Evolutionary conservation across 176 grass and related monocot genomes (phyloP), one percentile per base, ranked within the genome.

Genomic region (Pontederia crassipes): DNA sequence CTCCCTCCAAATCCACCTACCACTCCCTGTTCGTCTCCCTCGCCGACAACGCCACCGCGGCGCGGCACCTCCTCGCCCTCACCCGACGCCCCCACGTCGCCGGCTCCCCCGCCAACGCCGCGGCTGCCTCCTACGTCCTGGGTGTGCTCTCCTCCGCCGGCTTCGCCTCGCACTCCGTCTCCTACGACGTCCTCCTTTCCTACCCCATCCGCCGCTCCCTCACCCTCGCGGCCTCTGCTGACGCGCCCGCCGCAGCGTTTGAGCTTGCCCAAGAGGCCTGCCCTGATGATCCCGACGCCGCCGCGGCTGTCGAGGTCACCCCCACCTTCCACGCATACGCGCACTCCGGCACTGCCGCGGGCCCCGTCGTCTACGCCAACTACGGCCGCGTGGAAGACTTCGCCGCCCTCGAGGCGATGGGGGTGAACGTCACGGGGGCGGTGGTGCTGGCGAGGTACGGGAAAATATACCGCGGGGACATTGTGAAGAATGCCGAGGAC

Each of bases 341-440:
- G 0, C 64, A 60, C 15, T 80, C 92, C 40, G 92, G 84, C 67
- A 76, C 92, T 1, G 87, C 81, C 67, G 3, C 67, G 8, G 87
- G 81, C 14, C 78, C 89, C 57, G 82, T 58, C 27, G 76, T 80
- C 48, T 97, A 97, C 40, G 92, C 87, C 66, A 87, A 85, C 66
- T 91, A 97, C 76, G 91, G 92, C 79, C 81, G 84, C 68, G 35
- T 71, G 7, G 84, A 88, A 72, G 92, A 97, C 73, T 97, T 78
- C 15, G 72, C 81, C 2, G 64, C 58, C 61, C 79, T 97, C 35
- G 66, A 18, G 20, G 61, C 83, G 54, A 70, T 80, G 40, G 80
- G 86, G 1, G 69, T 96, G 10, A 74, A 96, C 66, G 78, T 96
- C 69, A 80, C 92, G 13, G 87, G 83, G 0, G 77, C 77, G 10